phyloP scores from a whole-genome alignment of 164 flowering plant genomes.

The Malania oleifera region DNA sequence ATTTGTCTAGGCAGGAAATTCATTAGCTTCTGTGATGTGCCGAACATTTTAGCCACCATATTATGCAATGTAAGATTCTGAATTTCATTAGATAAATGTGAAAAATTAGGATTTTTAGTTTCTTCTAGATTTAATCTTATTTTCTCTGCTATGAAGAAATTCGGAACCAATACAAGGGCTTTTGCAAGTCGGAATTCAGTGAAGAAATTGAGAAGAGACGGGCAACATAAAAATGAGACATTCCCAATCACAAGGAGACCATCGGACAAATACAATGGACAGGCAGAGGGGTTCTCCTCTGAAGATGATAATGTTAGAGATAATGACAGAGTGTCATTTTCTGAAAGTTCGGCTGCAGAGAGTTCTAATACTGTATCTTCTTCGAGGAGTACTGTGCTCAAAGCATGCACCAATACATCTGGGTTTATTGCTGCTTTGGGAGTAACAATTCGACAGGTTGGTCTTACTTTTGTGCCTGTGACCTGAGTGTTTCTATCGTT shows the following conservation, averaged over 20 bases:
- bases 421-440: slow-evolving; percentile 60
- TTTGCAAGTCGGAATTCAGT: slow-evolving; percentile 38
- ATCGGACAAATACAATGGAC: slow-evolving; percentile 15
- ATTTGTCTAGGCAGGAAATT: slow-evolving; percentile 26
- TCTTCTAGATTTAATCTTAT: background rate
- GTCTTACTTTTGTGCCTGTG: background rate
- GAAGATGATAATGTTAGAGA: slow-evolving; percentile 17
- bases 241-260: slow-evolving; percentile 7
- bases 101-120: background rate
- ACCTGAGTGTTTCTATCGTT: background rate
- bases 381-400: slow-evolving; percentile 61
- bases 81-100: background rate
- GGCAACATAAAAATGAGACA: slow-evolving; percentile 18
- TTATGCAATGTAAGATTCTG: slow-evolving; percentile 25
- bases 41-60: slow-evolving; percentile 12
- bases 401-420: slow-evolving; percentile 68
- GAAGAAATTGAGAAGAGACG: slow-evolving; percentile 31
- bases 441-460: slow-evolving; percentile 63
- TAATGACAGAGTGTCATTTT: slow-evolving; percentile 11
- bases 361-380: slow-evolving; percentile 24
- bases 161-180: slow-evolving; percentile 22
- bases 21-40: slow-evolving; percentile 7
- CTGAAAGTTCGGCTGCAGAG: slow-evolving; percentile 18
- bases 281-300: slow-evolving; percentile 10
- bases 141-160: slow-evolving; percentile 23